Conservation (phyloP, 2,329 filamentous ascomycete species). For the Alternaria infectoria region DNA sequence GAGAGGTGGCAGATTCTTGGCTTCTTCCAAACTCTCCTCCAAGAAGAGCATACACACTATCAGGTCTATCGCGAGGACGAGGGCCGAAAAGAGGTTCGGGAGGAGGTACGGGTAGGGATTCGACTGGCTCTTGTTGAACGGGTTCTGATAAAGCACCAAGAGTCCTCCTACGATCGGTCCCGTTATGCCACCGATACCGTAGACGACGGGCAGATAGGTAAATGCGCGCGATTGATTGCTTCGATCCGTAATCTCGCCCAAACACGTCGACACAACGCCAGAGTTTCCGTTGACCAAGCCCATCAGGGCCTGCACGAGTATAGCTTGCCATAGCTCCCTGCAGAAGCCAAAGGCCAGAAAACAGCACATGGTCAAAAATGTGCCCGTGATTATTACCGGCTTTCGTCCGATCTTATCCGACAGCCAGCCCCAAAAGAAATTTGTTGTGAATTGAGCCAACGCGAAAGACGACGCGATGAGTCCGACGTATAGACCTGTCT, state of each 20-base stretch:
- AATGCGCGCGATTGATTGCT: slow-evolving; percentile 95
- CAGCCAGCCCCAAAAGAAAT: slow-evolving; percentile 88
- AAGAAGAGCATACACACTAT: slow-evolving; percentile 79
- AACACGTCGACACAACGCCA: slow-evolving; percentile 87
- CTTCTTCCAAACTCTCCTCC: slow-evolving; percentile 81
- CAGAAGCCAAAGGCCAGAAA: slow-evolving; percentile 91
- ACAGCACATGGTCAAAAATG: slow-evolving; percentile 78
- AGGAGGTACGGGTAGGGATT: slow-evolving; percentile 80
- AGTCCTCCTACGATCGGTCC: slow-evolving; percentile 91
- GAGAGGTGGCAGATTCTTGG: slow-evolving; percentile 65
- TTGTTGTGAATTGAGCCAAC: slow-evolving; percentile 88
- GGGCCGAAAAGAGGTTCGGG: slow-evolving; percentile 81
- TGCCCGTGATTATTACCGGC: slow-evolving; percentile 81
- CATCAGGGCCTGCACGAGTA: slow-evolving; percentile 87
- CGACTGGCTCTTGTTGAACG: slow-evolving; percentile 57
- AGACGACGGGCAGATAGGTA: slow-evolving; percentile 94
- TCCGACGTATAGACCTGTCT: slow-evolving; percentile 88
- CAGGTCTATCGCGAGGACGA: slow-evolving; percentile 74
- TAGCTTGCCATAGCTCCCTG: slow-evolving; percentile 78
- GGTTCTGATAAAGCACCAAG: slow-evolving; percentile 70
- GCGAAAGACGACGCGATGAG: slow-evolving; percentile 90
- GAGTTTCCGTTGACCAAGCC: slow-evolving; percentile 94
- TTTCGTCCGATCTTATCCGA: slow-evolving; percentile 82
- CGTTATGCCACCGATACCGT: slow-evolving; percentile 90
- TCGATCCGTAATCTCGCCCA: slow-evolving; percentile 93